Base-by-base conservation (phyloP, 2,329 filamentous ascomycete genomes). In the Exophiala sp. region DNA sequence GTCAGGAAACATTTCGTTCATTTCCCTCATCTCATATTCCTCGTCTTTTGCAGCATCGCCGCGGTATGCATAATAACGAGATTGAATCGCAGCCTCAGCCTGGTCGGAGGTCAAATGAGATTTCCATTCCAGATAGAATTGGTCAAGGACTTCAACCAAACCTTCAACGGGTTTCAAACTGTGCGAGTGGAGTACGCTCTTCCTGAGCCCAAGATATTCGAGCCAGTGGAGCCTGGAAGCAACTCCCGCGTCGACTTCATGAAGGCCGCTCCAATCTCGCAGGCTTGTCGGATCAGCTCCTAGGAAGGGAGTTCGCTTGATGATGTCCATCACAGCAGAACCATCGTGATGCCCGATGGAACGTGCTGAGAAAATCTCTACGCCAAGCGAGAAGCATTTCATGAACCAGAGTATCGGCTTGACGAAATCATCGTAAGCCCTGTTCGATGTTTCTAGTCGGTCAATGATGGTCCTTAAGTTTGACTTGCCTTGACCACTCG, bases 351-450 rank as follows among this genome's bases (percentile, higher is more conserved):
- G 10, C 60, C 57, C 14, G 53, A 16, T 18, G 7, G 44, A 12
- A 61, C 43, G 32, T 51, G 46, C 21, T 64, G 55, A 18, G 58
- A 64, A 10, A 64, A 67, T 50, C 77, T 80, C 50, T 14, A 58
- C 18, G 10, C 52, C 91, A 55, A 95, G 75, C 61, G 87, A 83
- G 8, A 97, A 74, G 62, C 89, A 89, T 54, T 87, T 84, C 40
- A 97, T 75, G 59, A 96, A 87, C 48, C 87, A 89, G 41, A 90
- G 78, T 9, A 90, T 80, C 3, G 90, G 91, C 41, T 82, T 78
- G 0, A 87, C 88, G 62, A 97, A 82, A 66, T 99, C 94, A 57
- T 90, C 88, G 65, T 96, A 97, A 11, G 84, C 84, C 36, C 84
- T 80, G 66, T 91, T 95, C 34, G 84, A 79, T 29, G 81, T 76